phyloP scores from a whole-genome alignment of 2,329 filamentous ascomycete species.

The Macrophomina tecta region DNA sequence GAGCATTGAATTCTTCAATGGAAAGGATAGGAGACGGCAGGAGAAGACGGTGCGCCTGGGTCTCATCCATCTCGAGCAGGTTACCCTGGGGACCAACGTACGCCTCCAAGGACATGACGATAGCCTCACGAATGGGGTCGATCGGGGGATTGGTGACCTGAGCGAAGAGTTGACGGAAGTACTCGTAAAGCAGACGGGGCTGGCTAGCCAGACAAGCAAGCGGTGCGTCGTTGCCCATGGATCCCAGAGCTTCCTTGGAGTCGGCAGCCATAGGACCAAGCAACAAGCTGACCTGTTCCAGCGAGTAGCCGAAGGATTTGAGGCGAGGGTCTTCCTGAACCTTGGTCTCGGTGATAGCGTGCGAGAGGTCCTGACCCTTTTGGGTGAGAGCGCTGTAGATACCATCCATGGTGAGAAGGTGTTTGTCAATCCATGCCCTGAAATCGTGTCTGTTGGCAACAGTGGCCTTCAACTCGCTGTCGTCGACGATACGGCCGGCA shows the following conservation, averaged over 20 bases:
- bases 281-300: slow-evolving; percentile 91
- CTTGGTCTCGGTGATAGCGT: slow-evolving; percentile 69
- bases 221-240: slow-evolving; percentile 97
- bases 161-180: slow-evolving; percentile 96
- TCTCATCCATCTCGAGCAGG: slow-evolving; percentile 87
- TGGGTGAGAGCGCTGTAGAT: slow-evolving; percentile 68
- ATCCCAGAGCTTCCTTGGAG: slow-evolving; percentile 94
- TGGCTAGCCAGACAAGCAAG: slow-evolving; percentile 89
- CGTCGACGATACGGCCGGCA: slow-evolving; percentile 90
- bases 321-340: slow-evolving; percentile 86
- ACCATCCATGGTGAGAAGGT: slow-evolving; percentile 80
- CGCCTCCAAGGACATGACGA: slow-evolving; percentile 97
- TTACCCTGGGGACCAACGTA: slow-evolving; percentile 97
- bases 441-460: slow-evolving; percentile 90
- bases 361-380: slow-evolving; percentile 67
- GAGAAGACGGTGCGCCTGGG: slow-evolving; percentile 84
- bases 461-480: slow-evolving; percentile 86
- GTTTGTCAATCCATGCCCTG: slow-evolving; percentile 82
- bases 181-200: slow-evolving; percentile 88
- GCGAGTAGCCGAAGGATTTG: slow-evolving; percentile 89
- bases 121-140: slow-evolving; percentile 94
- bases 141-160: slow-evolving; percentile 98
- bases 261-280: slow-evolving; percentile 96
- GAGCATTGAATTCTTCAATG: slow-evolving; percentile 86
- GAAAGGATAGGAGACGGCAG: slow-evolving; percentile 89